These are phyloP conservation scores for Yamadazyma siamensis DNA, from an alignment of 1,139 yeast genomes.

Conservation along the genomic window DNA sequence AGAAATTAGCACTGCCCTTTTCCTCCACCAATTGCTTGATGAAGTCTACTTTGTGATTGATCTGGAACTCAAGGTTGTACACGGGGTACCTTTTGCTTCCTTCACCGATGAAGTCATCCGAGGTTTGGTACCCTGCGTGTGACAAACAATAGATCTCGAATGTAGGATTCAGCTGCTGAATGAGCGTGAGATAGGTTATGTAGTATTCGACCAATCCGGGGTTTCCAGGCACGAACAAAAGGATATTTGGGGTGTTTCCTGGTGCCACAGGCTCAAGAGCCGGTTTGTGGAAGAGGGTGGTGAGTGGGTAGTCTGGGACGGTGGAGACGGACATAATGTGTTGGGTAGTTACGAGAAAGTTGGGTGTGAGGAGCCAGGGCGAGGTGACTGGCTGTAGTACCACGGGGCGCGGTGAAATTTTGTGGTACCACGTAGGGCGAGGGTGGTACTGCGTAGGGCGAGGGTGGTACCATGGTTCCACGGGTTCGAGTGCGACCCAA, in stretches of 20 bases:
- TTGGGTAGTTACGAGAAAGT: constrained; percentile 1
- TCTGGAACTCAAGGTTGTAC: constrained; percentile 47
- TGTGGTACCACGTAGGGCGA: too few relatives aligned
- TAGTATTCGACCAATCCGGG: constrained; percentile 66
- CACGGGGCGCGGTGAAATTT: too few relatives aligned
- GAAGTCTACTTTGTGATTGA: constrained; percentile 45
- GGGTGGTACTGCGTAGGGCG: too few relatives aligned
- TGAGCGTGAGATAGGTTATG: constrained; percentile 41
- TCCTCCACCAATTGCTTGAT: constrained; percentile 26
- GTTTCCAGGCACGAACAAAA: constrained; percentile 65
- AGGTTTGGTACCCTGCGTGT: constrained; percentile 50
- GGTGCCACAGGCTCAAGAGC: constrained; percentile 13
- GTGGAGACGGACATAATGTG: constrained; percentile 14
- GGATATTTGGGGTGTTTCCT: constrained; percentile 15
- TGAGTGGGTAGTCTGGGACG: constrained; percentile 19
- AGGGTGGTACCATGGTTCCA: too few relatives aligned
- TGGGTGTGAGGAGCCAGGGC: too few relatives aligned
- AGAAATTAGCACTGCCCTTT: constrained; percentile 29
- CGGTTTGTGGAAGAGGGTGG: constrained; percentile 25
- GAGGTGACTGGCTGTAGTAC: too few relatives aligned
- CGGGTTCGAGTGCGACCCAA: too few relatives aligned
- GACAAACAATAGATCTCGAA: constrained; percentile 52
- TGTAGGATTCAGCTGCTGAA: constrained; percentile 42
- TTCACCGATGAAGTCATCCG: constrained; percentile 16
- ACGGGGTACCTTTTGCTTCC: constrained; percentile 14